Base-by-base conservation (phyloP, 2,329 filamentous ascomycete species). In the Stagonosporopsis vannaccii region DNA sequence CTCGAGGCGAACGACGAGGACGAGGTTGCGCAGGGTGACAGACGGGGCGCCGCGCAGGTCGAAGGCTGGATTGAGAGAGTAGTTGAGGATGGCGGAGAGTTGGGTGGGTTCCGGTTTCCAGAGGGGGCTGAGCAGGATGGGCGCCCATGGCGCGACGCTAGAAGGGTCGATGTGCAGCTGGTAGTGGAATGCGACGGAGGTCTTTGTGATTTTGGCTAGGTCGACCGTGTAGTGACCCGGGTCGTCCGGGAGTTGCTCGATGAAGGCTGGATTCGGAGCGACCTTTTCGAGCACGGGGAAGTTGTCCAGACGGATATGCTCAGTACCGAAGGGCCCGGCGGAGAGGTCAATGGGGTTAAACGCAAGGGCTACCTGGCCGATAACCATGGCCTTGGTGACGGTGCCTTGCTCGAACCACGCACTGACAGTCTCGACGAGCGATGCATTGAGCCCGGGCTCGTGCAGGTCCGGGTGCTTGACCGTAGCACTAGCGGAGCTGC, bases 191-290 rank as follows among this genome's bases (percentile, higher is more conserved):
- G 90, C 94, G 6, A 94, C 87, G 0, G 89, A 85, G 1, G 91
- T 88, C 67, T 88, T 87, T 59, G 82, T 79, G 61, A 97, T 84
- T 71, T 88, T 87, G 13, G 87, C 82, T 6, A 95, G 78, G 59
- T 93, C 86, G 28, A 99, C 80, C 0, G 81, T 85, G 77, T 96
- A 99, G 70, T 94, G 89, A 56, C 96, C 93, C 3, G 89, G 84
- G 55, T 85, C 87, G 9, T 89, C 86, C 1, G 82, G 71, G 1
- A 84, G 81, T 64, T 92, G 89, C 28, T 88, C 86, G 47, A 98
- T 87, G 77, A 98, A 96, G 54, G 92, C 90, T 39, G 92, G 91
- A 74, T 99, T 99, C 1, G 93, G 92, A 0, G 92, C 93, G 53
- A 99, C 93, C 69, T 91, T 92, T 68, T 98, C 95, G 6, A 99